A percentile compares a stretch with the other conserved stretches of the same genome.
Conservation (phyloP, 2,329 filamentous ascomycete genomes). For the Penicillium thymicola region DNA sequence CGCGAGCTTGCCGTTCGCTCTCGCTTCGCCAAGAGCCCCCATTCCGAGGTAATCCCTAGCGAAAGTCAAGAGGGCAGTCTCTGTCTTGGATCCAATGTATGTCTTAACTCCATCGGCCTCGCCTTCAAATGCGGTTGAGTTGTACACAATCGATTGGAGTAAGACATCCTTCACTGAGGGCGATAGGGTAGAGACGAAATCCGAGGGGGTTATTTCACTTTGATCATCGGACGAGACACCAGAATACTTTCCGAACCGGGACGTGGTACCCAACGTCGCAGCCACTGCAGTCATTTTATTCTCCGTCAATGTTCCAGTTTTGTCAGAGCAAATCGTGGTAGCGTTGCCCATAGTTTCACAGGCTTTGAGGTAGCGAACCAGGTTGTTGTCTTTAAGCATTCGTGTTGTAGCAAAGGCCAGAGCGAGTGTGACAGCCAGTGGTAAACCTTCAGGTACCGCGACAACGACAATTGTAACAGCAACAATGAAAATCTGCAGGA, state of each 20-base stretch:
- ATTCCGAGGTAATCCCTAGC: constrained; percentile 65
- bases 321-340: constrained; percentile 63
- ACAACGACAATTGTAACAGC: constrained; percentile 60
- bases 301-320: constrained; percentile 63
- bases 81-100: constrained; percentile 74
- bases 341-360: constrained; percentile 65
- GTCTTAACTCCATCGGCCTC: constrained; percentile 57
- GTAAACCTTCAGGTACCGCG: constrained; percentile 59
- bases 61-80: constrained; percentile 70
- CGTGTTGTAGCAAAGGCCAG: constrained; percentile 61
- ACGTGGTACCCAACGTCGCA: constrained; percentile 51
- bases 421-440: constrained; percentile 59
- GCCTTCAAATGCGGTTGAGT: constrained; percentile 67
- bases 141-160: constrained; percentile 63
- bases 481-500: constrained; percentile 58
- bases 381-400: constrained; percentile 62
- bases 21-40: constrained; percentile 58
- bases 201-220: constrained; percentile 51
- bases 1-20: constrained; percentile 58
- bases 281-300: constrained; percentile 62
- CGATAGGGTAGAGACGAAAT: constrained; percentile 54
- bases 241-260: constrained; percentile 44
- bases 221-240: constrained; percentile 29
- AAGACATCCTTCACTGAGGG: constrained; percentile 55
- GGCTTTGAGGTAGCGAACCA: constrained; percentile 58